Percentiles rank a stretch among this genome's conserved stretches.
phyloP scores from a whole-genome alignment of 495 filamentous ascomycete species.

The Podospora pseudocomata region DNA sequence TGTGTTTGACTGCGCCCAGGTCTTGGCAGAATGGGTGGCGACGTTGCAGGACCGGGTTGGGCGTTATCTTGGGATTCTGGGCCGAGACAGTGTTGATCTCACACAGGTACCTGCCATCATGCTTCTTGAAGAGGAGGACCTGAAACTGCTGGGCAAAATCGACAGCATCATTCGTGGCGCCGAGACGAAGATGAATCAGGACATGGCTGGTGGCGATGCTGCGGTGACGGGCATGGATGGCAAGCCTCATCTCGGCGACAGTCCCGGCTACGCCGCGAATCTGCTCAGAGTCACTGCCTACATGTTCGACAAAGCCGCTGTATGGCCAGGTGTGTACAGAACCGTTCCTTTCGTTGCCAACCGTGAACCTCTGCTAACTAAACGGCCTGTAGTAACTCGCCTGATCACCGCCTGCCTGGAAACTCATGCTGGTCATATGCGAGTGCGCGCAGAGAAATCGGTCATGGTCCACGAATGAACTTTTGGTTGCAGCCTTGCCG shows the following conservation, averaged over 20 bases:
- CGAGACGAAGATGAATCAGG: conserved; percentile 72
- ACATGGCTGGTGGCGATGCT: conserved; percentile 30
- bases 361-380: conserved; percentile 13
- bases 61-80: conserved; percentile 79
- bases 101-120: conserved; percentile 76
- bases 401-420: conserved; percentile 86
- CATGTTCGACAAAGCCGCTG: conserved; percentile 82
- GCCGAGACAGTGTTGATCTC: conserved; percentile 74
- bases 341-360: not conserved
- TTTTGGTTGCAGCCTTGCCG: not conserved
- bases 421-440: conserved; percentile 77
- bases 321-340: conserved; percentile 74
- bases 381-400: conserved; percentile 60
- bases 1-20: conserved; percentile 92
- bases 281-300: conserved; percentile 82
- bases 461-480: conserved; percentile 31
- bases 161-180: conserved; percentile 73
- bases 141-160: conserved; percentile 81
- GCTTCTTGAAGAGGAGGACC: conserved; percentile 89
- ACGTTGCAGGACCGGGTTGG: conserved; percentile 95
- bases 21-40: conserved; percentile 93
- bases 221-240: conserved; percentile 50
- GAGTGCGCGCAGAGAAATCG: conserved; percentile 63
- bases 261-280: conserved; percentile 77
- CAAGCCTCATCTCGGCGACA: conserved; percentile 56